Evolutionary conservation across 73 alveolate genomes (phyloP), one percentile per base, ranked within the genome.

Genomic region (Paramecium bursaria): DNA sequence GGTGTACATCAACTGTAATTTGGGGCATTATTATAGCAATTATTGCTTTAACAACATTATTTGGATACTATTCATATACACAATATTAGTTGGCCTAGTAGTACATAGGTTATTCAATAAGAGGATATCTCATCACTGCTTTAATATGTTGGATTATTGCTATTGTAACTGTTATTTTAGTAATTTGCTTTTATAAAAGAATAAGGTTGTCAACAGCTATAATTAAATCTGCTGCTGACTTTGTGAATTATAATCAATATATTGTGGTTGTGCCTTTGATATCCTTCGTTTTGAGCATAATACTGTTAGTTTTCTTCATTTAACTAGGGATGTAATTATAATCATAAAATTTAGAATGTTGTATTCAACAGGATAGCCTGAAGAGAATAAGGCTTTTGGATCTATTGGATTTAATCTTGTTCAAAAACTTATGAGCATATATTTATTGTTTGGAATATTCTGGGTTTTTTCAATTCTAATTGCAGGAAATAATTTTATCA

Each of bases 1-100:
- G 82, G 54, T 67, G 82, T 3, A 67, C 60, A 39, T 39, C 33
- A 14, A 31, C 82, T 67, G 55, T 67, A 39, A 67, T 67, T 5
- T 67, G 82, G 82, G 33, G 33, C 11, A 67, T 67, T 2, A 67
- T 67, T 1, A 19, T 67, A 39, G 14, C 44, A 5, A 67, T 67
- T 17, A 57, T 67, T 39, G 6, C 22, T 0, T 10, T 67, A 7
- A 39, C 82, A 7, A 67, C 44, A 1, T 67, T 67, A 17, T 67
- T 67, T 35, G 82, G 82, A 11, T 67, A 67, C 35, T 67, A 39
- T 39, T 25, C 50, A 39, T 67, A 67, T 39, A 21, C 21, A 11
- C 27, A 67, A 67, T 67, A 67, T 39, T 19, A 14, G 22, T 42
- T 25, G 22, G 44, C 82, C 7, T 30, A 1, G 7, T 11, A 6